Percentiles rank a stretch among this genome's conserved stretches.
Conservation (phyloP, 163 green algal genomes). For the Smithsoniella earleae region DNA sequence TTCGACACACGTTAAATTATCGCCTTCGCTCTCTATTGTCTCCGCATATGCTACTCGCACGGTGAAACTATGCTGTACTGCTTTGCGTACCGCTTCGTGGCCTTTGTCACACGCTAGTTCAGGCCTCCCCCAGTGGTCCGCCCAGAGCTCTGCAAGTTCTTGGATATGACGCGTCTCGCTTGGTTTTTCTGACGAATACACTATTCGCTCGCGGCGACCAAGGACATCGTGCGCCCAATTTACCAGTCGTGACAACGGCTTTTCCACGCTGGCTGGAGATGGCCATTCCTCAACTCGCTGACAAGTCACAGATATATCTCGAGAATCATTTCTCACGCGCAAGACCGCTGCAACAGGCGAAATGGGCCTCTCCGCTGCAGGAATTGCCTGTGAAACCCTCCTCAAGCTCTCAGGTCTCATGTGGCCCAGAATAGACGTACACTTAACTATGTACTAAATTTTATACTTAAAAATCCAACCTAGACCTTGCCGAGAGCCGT, state of each 20-base stretch:
- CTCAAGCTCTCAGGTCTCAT: too few species aligned
- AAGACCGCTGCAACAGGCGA: not conserved
- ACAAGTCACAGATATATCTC: too few species aligned
- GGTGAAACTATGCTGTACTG: not conserved
- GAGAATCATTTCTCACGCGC: not conserved
- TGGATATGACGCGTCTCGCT: not conserved
- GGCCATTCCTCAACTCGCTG: not conserved
- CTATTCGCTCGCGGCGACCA: not conserved
- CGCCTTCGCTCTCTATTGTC: not conserved
- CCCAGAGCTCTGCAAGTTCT: slow-evolving; percentile 15
- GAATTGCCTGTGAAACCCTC: too few species aligned
- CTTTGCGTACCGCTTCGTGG: not conserved
- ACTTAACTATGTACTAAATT: too few species aligned
- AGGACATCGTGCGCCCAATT: not conserved
- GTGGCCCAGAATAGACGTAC: too few species aligned
- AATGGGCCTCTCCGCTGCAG: not conserved
- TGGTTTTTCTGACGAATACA: not conserved
- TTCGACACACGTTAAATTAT: too few species aligned
- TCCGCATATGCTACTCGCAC: slow-evolving; percentile 4
- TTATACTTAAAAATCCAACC: too few species aligned
- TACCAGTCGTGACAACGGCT: not conserved
- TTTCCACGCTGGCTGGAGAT: not conserved
- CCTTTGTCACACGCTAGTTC: not conserved
- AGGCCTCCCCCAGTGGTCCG: not conserved
- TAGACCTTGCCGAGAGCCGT: too few species aligned